A percentile compares a stretch with the other conserved stretches of the same genome.
phyloP scores from a whole-genome alignment of 805 yeast species.

The Myxozyma melibiosi region DNA sequence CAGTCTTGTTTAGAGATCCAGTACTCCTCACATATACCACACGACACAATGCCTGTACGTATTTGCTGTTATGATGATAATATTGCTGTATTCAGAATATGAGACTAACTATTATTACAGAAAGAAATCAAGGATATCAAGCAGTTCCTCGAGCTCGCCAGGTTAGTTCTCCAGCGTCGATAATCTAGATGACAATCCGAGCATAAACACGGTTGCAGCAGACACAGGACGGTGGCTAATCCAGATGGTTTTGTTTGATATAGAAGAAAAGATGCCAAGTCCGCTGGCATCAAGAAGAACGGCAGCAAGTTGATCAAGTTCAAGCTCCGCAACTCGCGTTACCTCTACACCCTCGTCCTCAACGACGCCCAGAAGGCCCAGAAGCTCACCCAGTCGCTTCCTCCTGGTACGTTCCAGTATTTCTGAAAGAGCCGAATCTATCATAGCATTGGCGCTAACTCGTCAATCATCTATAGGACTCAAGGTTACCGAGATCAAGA shows the following conservation, averaged over 20 bases:
- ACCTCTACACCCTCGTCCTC: slow-evolving; percentile 93
- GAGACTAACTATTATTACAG: slow-evolving; percentile 6
- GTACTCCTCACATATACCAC: not conserved
- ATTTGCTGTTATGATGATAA: not conserved
- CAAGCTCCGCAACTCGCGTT: slow-evolving; percentile 96
- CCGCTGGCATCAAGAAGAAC: slow-evolving; percentile 94
- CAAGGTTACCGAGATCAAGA: slow-evolving; percentile 28
- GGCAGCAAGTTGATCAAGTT: slow-evolving; percentile 92
- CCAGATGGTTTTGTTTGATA: not conserved
- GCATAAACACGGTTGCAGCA: not conserved
- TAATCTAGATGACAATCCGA: not conserved
- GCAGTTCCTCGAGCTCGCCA: slow-evolving; percentile 88
- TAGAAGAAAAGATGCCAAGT: slow-evolving; percentile 80
- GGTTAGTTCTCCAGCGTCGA: slow-evolving; percentile 22
- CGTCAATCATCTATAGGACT: slow-evolving; percentile 16
- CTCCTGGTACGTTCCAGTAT: slow-evolving; percentile 56
- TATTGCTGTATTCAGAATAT: not conserved
- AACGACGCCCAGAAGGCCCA: slow-evolving; percentile 95
- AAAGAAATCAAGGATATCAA: slow-evolving; percentile 94
- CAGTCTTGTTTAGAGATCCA: not conserved
- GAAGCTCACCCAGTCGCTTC: slow-evolving; percentile 96
- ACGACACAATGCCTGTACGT: slow-evolving; percentile 22
- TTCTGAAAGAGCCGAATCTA: not conserved
- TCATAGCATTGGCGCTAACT: not conserved
- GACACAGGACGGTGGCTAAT: not conserved